These are phyloP conservation scores for Tylopilus sp. DNA, from an alignment of 768 basidiomycete species.

Conservation along the genomic window DNA sequence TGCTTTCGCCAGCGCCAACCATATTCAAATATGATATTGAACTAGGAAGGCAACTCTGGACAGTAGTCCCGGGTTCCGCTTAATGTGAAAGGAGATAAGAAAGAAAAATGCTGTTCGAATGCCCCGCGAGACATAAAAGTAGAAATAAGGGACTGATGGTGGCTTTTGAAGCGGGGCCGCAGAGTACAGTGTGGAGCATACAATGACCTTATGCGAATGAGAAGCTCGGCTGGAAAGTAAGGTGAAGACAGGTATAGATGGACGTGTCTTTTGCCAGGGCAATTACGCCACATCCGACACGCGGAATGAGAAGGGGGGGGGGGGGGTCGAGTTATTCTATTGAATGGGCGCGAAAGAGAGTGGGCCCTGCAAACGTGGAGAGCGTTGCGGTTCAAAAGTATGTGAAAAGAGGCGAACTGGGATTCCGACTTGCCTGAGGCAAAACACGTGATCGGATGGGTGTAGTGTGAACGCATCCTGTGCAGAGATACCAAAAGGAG, in stretches of 20 bases:
- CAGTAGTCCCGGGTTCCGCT: background rate
- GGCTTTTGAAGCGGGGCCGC: constrained; percentile 8
- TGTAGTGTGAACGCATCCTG: background rate
- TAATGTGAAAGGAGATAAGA: constrained; percentile 7
- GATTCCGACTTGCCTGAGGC: background rate
- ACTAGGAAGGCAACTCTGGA: constrained; percentile 5
- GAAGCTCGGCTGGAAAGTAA: background rate
- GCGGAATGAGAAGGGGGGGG: background rate
- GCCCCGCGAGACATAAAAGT: background rate
- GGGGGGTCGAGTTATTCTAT: background rate
- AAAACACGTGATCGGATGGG: background rate
- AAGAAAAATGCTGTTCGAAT: constrained; percentile 4
- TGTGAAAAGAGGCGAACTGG: background rate
- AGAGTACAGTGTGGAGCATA: constrained; percentile 1
- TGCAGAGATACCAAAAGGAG: background rate
- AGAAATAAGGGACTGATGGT: constrained; percentile 10
- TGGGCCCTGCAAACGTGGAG: background rate
- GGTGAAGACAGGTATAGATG: background rate
- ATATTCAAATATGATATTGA: constrained; percentile 5
- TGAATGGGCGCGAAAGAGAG: background rate
- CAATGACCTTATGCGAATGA: background rate
- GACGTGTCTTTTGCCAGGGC: background rate
- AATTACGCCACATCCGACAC: constrained; percentile 16
- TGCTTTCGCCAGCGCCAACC: background rate
- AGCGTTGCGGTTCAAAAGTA: background rate